Conservation (phyloP, 768 basidiomycete species). For the Tylopilus rubrobrunneus region DNA sequence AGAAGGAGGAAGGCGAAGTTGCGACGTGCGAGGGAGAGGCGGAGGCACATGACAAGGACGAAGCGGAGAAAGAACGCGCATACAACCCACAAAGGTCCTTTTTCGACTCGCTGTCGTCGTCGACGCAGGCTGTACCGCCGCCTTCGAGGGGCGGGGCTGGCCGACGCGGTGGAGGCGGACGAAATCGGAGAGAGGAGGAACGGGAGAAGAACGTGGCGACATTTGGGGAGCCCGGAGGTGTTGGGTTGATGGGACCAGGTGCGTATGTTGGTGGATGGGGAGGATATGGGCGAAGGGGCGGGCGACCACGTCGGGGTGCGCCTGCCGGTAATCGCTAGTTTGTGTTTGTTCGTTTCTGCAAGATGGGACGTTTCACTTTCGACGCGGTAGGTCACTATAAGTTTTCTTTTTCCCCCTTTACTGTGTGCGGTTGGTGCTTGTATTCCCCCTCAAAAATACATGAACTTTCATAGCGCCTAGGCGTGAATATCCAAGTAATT, state of each 20-base stretch:
- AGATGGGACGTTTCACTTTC: neutral
- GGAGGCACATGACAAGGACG: constrained; percentile 29
- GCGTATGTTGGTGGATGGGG: constrained; percentile 80
- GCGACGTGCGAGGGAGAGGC: constrained; percentile 30
- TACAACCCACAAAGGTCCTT: constrained; percentile 80
- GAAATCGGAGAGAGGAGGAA: constrained; percentile 78
- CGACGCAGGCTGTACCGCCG: constrained; percentile 35
- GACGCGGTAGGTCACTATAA: neutral
- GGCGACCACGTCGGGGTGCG: constrained; percentile 36
- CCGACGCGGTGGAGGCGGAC: constrained; percentile 46
- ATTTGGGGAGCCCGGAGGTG: constrained; percentile 81
- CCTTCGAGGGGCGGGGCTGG: constrained; percentile 37
- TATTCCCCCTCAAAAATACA: constrained; percentile 4
- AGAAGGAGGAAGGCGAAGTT: constrained; percentile 32
- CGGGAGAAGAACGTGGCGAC: constrained; percentile 81
- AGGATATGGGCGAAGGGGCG: constrained; percentile 54
- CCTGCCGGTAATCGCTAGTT: constrained; percentile 22
- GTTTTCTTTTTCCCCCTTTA: neutral
- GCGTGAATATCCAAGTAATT: too few relatives aligned
- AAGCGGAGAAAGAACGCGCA: constrained; percentile 42
- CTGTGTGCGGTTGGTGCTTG: constrained; percentile 15
- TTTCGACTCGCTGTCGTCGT: constrained; percentile 67
- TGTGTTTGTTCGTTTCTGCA: neutral
- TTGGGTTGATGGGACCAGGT: constrained; percentile 73
- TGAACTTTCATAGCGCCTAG: neutral